These are phyloP conservation scores for Aspergillus quadricinctus DNA, from an alignment of 2,329 filamentous ascomycete species.

Conservation along the genomic window DNA sequence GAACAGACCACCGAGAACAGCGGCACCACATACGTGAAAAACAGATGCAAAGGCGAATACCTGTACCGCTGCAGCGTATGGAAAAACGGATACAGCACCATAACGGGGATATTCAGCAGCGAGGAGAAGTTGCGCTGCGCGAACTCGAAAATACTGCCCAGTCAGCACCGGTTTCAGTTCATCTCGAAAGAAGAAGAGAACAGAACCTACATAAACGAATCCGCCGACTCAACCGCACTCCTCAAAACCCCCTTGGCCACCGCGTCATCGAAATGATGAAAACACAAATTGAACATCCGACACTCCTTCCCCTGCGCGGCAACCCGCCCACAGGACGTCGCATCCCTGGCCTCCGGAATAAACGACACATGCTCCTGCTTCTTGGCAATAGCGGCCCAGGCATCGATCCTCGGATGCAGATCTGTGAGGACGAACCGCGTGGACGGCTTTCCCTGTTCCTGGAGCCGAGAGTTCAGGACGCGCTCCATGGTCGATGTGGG, in stretches of 20 bases:
- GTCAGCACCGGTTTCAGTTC: not conserved
- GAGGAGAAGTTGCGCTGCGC: constrained; percentile 12
- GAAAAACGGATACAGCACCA: constrained; percentile 28
- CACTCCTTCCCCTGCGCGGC: constrained; percentile 55
- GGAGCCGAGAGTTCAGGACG: constrained; percentile 49
- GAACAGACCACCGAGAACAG: constrained; percentile 63
- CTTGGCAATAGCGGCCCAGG: constrained; percentile 54
- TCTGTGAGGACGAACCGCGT: constrained; percentile 63
- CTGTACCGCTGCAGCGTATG: constrained; percentile 29
- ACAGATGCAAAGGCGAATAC: constrained; percentile 51
- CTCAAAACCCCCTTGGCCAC: constrained; percentile 58
- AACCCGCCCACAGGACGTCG: constrained; percentile 35
- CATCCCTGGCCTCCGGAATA: constrained; percentile 60
- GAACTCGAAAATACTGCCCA: constrained; percentile 13
- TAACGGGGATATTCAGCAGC: constrained; percentile 21
- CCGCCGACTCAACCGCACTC: constrained; percentile 38
- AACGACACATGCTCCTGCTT: constrained; percentile 56
- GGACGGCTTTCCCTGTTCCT: constrained; percentile 15
- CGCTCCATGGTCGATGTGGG: constrained; percentile 63
- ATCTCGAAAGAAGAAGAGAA: not conserved
- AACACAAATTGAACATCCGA: constrained; percentile 67
- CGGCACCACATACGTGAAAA: constrained; percentile 64
- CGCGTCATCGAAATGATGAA: constrained; percentile 70
- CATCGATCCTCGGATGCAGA: constrained; percentile 58
- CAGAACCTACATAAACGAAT: constrained; percentile 22